These are phyloP conservation scores for Thermoascus crustaceus DNA, from an alignment of 2,329 filamentous ascomycete species.

Conservation along the genomic window DNA sequence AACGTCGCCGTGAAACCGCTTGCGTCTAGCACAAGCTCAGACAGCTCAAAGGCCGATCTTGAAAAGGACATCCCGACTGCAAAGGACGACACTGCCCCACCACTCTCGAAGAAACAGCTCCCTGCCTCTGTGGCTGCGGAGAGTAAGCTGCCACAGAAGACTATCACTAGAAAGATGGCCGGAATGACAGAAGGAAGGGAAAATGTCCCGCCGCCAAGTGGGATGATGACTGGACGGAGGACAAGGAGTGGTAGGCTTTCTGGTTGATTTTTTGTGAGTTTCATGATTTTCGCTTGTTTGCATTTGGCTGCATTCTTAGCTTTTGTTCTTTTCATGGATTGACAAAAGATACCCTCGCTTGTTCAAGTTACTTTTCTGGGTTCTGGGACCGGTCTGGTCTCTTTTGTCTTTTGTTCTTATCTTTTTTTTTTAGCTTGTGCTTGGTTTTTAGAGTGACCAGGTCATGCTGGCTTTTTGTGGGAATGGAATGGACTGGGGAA, in stretches of 20 bases:
- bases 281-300: too few species aligned
- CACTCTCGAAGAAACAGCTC: constrained; percentile 14
- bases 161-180: constrained; percentile 29
- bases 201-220: constrained; percentile 28
- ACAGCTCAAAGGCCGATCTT: constrained; percentile 7
- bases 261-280: too few species aligned
- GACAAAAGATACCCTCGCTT: too few species aligned
- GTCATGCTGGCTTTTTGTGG: too few species aligned
- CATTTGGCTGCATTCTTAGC: too few species aligned
- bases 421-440: too few species aligned
- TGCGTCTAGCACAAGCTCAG: constrained; percentile 14
- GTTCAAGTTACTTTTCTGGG: too few species aligned
- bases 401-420: too few species aligned
- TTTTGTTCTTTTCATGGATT: too few species aligned
- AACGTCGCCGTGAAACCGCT: constrained; percentile 34
- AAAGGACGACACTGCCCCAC: constrained; percentile 23
- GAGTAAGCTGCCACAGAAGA: constrained; percentile 37
- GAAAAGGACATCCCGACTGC: constrained; percentile 16
- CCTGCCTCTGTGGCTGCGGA: constrained; percentile 18
- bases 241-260: constrained; percentile 24
- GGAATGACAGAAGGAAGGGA: constrained; percentile 39
- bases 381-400: too few species aligned
- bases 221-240: constrained; percentile 19
- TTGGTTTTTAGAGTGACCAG: too few species aligned
- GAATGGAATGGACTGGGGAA: too few species aligned